phyloP scores from a whole-genome alignment of 768 basidiomycete species.

The Clavulina sp. region DNA sequence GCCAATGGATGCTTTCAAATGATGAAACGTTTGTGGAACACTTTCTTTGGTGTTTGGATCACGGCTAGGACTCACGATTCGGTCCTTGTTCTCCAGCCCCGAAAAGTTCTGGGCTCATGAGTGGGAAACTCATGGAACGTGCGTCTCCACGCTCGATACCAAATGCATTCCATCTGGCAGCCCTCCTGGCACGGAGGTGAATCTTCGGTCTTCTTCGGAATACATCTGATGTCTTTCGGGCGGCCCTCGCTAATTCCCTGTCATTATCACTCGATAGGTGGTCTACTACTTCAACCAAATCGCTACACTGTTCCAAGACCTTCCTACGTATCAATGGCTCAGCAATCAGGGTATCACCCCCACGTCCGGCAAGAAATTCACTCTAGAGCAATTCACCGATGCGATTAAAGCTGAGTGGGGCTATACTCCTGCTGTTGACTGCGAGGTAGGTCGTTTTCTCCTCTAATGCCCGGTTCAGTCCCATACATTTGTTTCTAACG shows the following conservation, averaged over 20 bases:
- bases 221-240: too few species aligned
- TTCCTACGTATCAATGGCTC: conserved; percentile 64
- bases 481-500: background rate
- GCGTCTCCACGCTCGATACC: conserved; percentile 17
- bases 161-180: conserved; percentile 13
- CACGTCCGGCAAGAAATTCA: conserved; percentile 36
- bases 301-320: conserved; percentile 31
- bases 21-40: too few species aligned
- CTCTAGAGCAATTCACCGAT: conserved; percentile 30
- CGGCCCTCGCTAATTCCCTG: too few species aligned
- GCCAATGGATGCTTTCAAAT: background rate
- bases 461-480: background rate
- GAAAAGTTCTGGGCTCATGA: conserved; percentile 14
- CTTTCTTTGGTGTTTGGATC: too few species aligned
- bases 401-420: conserved; percentile 17
- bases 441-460: conserved; percentile 19
- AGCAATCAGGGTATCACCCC: conserved; percentile 57
- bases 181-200: conserved; percentile 13
- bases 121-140: conserved; percentile 16
- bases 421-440: conserved; percentile 33
- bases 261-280: too few species aligned
- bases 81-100: too few species aligned
- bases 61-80: too few species aligned
- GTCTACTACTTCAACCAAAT: too few species aligned
- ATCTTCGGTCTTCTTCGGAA: too few species aligned